Evolutionary conservation across 768 basidiomycete genomes (phyloP), one percentile per base, ranked within the genome.

Genomic region (Hirschioporus abietinus): DNA sequence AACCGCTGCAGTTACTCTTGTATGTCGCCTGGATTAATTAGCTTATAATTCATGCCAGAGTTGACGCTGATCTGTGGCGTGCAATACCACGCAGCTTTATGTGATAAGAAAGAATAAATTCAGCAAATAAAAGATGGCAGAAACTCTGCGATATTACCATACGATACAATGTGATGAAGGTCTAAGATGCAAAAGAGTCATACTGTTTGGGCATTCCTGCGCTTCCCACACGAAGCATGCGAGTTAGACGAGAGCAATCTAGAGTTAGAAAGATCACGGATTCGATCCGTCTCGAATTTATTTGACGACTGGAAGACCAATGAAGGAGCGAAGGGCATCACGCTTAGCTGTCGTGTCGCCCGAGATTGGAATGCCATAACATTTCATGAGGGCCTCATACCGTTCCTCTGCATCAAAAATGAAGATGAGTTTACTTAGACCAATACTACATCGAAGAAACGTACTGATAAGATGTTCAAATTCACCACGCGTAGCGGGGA

Each of bases 381-480:
- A 71, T 59, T 78, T 78, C 15, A 81, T 66, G 23, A 81, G 25
- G 8, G 36, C 68, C 42, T 81, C 80, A 69, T 81, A 81, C 0
- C 80, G 77, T 58, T 81, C 80, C 76, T 79, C 80, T 80, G 69
- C 17, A 61, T 57, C 15, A n/a, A 4, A 60, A 34, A 36, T n/a
- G 25, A 36, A 10, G 15, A 27, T 30, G 4, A 52, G 23, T 63
- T 30, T 60, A 1, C 35, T 25, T 58, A 23, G 58, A 30, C 42
- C 18, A 57, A 64, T 9, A 57, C 12, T 23, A 36, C 18, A 34
- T 27, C 18, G 34, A 7, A 59, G 15, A 3, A n/a, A 74, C 76
- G 52, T 60, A 81, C 80, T 81, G 20, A 80, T 81, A n/a, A 81
- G 74, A 68, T 81, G 80, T 68, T 81, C 80, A 64, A 81, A 81